Evolutionary conservation across 768 basidiomycete species (phyloP), one percentile per base, ranked within the genome.

Genomic region (Hygrophorus russula): DNA sequence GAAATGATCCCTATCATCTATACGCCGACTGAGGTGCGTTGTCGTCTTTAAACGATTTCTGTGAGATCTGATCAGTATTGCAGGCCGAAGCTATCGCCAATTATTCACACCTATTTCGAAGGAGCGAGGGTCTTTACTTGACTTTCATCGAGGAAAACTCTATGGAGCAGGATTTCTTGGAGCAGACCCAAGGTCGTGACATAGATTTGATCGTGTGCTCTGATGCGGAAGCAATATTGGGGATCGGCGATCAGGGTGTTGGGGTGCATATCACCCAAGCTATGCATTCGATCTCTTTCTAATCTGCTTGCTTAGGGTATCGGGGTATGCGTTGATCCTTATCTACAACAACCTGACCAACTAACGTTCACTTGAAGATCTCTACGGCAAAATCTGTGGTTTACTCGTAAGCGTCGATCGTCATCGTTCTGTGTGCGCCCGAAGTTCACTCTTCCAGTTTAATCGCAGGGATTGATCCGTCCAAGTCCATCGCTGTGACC

Each of bases 191-290:
- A 28, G 76, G 72, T 5, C 64, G 69, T 19, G 64, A 79, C 19
- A 75, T 92, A 43, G 82, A 91, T 47, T 66, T 92, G 17, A 69
- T 93, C 40, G 86, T 92, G 18, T 81, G 82, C 43, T 83, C 86
- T 0, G 90, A 93, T 56, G 76, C 81, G 3, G 88, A 90, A 52
- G 84, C 85, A 0, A 91, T 92, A 46, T 65, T 93, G 8, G 90
- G 90, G 12, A 73, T 73, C 40, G 71, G 71, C 1, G 71, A 73
- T 54, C 71, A 73, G 49, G 71, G 89, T 45, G 87, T 90, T 61
- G 84, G 67, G 58, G 80, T 73, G 53, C 41, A 61, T 53, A 8
- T 9, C 28, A 17, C 14, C 39, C 10, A 17, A 28, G 9, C 31
- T 6, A 14, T 39, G 20, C 17, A 27, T 45, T 36, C 34, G 15